phyloP scores from a whole-genome alignment of 352 stramenopile genomes.

The Pythium brachiatum region DNA sequence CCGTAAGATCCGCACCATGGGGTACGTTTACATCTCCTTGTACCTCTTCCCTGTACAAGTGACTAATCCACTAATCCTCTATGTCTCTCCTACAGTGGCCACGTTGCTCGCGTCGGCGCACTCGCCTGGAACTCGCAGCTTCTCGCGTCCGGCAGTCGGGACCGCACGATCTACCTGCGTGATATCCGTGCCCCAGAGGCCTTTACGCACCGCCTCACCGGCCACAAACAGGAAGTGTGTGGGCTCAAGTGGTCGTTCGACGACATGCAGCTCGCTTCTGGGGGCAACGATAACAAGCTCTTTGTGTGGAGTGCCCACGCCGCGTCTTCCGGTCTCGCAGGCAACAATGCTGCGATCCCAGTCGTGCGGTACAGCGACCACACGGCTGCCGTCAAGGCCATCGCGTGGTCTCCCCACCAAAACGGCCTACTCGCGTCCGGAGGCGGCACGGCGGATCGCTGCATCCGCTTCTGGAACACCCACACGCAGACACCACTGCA shows the following conservation, averaged over 20 bases:
- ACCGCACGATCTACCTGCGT: constrained; percentile 92
- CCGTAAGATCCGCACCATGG: constrained; percentile 90
- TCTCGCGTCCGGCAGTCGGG: constrained; percentile 93
- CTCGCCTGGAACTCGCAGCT: constrained; percentile 91
- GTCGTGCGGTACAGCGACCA: constrained; percentile 93
- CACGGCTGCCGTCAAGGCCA: constrained; percentile 96
- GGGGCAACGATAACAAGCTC: constrained; percentile 98
- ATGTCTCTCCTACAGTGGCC: constrained; percentile 45
- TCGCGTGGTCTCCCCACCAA: constrained; percentile 97
- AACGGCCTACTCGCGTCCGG: constrained; percentile 94
- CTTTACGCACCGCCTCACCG: constrained; percentile 54
- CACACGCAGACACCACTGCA: constrained; percentile 87
- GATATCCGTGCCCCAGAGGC: constrained; percentile 81
- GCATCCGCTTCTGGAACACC: constrained; percentile 98
- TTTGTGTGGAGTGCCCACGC: constrained; percentile 93
- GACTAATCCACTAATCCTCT: too few species aligned
- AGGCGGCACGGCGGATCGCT: constrained; percentile 95
- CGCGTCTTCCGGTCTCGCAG: constrained; percentile 30
- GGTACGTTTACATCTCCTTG: constrained; percentile 32
- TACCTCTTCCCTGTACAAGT: neutral
- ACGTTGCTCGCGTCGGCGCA: constrained; percentile 91
- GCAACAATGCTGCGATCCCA: constrained; percentile 42
- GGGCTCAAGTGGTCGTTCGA: constrained; percentile 97
- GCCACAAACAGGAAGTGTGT: constrained; percentile 91
- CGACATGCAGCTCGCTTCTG: constrained; percentile 86